Evolutionary conservation across 2,329 filamentous ascomycete species (phyloP), one percentile per base, ranked within the genome.

Genomic region (Fonsecaea nubica): DNA sequence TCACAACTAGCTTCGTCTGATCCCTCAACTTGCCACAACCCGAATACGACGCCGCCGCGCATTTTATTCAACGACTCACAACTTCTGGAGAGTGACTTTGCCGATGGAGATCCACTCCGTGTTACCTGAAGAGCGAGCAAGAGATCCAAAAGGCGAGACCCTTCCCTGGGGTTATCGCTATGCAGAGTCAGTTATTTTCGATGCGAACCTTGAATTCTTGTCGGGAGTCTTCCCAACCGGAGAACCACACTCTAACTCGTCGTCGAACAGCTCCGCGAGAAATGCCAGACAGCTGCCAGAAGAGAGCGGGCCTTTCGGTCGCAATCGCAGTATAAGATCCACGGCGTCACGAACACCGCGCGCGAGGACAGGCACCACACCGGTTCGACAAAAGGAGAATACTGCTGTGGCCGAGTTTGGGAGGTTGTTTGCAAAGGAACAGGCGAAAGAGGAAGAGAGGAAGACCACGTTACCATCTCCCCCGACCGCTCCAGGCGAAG

Each of bases 81-180:
- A 21, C 30, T 32, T 33, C 42, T 35, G 18, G 38, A 18, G n/a
- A 18, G 38, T 53, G 62, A 50, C 21, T 21, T 30, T 5, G 21
- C 54, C 30, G 30, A 89, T 89, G 85, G 87, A 90, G 77, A 86
- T 89, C 59, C 87, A 90, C 76, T 86, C 85, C 36, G 87, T 90
- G 10, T 86, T 87, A 38, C 85, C 85, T 62, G 82, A 86, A 71
- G 87, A 89, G 76, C 84, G 86, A 73, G 86, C 85, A 36, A 80
- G 82, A 73, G 86, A 89, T 73, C 82, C 84, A 61, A 83, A 84
- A 57, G 87, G 87, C 58, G 84, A 85, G 72, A 79, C 81, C 62
- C 75, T 90, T 58, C 87, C 87, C n/a, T 89, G 86, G 86, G 86
- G 81, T 15, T 87, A 86, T 75, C 83, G 88, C 69, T 87, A 84